phyloP scores from a whole-genome alignment of 2,329 filamentous ascomycete genomes.

The Alternaria angustiovoidea region DNA sequence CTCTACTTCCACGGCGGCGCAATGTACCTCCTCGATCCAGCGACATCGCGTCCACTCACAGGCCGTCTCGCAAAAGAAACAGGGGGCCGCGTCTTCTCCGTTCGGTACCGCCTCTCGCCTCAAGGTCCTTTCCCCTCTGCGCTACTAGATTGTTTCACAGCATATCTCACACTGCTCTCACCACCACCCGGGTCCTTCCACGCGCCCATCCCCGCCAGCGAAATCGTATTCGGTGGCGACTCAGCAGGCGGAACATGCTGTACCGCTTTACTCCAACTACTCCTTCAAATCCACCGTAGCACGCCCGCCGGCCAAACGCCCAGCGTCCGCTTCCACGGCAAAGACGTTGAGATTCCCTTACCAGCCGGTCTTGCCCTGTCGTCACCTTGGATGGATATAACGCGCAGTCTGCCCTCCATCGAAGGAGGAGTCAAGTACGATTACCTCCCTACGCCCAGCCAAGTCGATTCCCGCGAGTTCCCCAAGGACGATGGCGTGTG shows the following conservation, averaged over 20 bases:
- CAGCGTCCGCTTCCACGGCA: conserved; percentile 68
- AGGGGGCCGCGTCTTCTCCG: conserved; percentile 72
- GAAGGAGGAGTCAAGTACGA: conserved; percentile 64
- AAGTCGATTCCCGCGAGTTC: conserved; percentile 47
- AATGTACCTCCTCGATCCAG: conserved; percentile 75
- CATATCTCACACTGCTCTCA: conserved; percentile 76
- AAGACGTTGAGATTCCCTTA: conserved; percentile 66
- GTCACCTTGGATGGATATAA: conserved; percentile 76
- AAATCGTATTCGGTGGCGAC: conserved; percentile 78
- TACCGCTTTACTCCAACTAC: conserved; percentile 71
- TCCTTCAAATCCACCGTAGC: conserved; percentile 68
- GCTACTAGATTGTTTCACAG: conserved; percentile 74
- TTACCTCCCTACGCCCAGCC: conserved; percentile 64
- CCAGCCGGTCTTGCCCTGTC: conserved; percentile 69
- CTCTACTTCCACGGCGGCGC: conserved; percentile 81
- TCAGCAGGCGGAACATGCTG: conserved; percentile 77
- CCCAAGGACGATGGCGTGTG: conserved; percentile 59
- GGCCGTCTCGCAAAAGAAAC: conserved; percentile 71
- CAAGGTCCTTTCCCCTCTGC: conserved; percentile 78
- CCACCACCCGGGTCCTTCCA: conserved; percentile 74
- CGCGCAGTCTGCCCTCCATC: conserved; percentile 68
- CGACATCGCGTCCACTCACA: conserved; percentile 67
- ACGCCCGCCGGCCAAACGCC: conserved; percentile 51
- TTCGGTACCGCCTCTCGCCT: conserved; percentile 78
- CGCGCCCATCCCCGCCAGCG: conserved; percentile 66